A percentile compares a stretch with the other conserved stretches of the same genome.
These are phyloP conservation scores for Kondoa malvinella DNA, from an alignment of 768 basidiomycete genomes.

Conservation along the genomic window DNA sequence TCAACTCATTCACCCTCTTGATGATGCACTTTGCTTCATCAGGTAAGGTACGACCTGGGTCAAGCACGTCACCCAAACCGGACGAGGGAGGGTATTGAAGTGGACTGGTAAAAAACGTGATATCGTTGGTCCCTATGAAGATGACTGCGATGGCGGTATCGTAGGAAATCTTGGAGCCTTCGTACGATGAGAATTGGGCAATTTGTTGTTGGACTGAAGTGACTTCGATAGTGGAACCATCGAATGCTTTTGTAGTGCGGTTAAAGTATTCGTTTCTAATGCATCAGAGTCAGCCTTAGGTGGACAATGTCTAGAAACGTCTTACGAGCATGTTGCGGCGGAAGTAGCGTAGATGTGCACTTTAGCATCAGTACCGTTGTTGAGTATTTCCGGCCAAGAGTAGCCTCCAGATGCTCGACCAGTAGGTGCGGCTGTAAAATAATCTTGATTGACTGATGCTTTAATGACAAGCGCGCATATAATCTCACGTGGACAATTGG, in stretches of 20 bases:
- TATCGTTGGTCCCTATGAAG: conserved; percentile 5
- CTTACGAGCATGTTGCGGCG: conserved; percentile 2
- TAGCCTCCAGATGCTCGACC: background rate
- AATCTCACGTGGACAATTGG: conserved; percentile 1
- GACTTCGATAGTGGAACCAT: background rate
- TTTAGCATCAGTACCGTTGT: background rate
- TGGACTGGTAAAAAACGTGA: background rate
- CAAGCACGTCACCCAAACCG: background rate
- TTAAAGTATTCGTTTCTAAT: conserved; percentile 1
- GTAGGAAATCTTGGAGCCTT: background rate
- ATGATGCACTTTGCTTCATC: background rate
- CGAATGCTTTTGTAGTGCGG: background rate
- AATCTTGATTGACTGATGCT: background rate
- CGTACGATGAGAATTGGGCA: background rate
- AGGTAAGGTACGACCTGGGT: background rate
- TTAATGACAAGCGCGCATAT: background rate
- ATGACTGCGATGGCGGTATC: background rate
- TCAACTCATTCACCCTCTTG: background rate
- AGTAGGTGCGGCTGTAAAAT: background rate
- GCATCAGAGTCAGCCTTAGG: background rate
- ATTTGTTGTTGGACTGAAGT: background rate
- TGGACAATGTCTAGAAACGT: background rate
- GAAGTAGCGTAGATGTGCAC: background rate
- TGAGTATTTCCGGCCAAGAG: conserved; percentile 1
- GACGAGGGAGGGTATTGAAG: background rate